Conservation (phyloP, 176 grass and related monocot genomes). For the Ensete ventricosum region DNA sequence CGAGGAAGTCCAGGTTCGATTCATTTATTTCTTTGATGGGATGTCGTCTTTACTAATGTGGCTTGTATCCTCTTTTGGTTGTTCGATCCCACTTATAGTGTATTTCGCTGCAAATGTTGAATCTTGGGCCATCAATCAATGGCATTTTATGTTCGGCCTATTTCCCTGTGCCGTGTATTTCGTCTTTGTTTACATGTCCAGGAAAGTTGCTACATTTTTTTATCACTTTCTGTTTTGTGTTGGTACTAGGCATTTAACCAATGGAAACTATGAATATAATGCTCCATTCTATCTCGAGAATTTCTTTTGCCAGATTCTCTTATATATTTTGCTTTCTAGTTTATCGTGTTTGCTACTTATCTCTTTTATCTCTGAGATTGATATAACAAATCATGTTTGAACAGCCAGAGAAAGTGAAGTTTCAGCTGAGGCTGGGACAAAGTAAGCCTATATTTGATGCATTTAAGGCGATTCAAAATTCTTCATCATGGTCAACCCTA, state of each 20-base stretch:
- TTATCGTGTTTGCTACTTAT: neutral
- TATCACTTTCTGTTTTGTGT: neutral
- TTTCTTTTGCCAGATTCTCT: neutral
- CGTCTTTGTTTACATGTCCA: neutral
- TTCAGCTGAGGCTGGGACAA: constrained; percentile 70
- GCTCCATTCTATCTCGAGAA: neutral
- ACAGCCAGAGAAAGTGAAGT: constrained; percentile 96
- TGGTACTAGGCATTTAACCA: neutral
- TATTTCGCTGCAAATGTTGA: neutral
- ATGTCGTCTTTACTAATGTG: neutral
- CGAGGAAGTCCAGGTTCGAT: constrained; percentile 72
- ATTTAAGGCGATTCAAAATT: constrained; percentile 74
- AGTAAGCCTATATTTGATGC: constrained; percentile 88
- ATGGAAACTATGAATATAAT: neutral
- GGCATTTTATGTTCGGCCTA: too few relatives aligned
- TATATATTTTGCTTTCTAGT: neutral
- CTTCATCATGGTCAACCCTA: constrained; percentile 54
- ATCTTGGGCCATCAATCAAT: neutral
- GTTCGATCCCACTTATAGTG: neutral
- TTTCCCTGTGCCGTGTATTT: neutral
- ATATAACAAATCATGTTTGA: neutral
- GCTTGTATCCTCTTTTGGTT: neutral
- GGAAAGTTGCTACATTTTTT: neutral
- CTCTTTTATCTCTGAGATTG: neutral
- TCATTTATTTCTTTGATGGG: neutral